These are phyloP conservation scores for Amaranthus palmeri DNA, from an alignment of 148 eudicot species.

Conservation along the genomic window DNA sequence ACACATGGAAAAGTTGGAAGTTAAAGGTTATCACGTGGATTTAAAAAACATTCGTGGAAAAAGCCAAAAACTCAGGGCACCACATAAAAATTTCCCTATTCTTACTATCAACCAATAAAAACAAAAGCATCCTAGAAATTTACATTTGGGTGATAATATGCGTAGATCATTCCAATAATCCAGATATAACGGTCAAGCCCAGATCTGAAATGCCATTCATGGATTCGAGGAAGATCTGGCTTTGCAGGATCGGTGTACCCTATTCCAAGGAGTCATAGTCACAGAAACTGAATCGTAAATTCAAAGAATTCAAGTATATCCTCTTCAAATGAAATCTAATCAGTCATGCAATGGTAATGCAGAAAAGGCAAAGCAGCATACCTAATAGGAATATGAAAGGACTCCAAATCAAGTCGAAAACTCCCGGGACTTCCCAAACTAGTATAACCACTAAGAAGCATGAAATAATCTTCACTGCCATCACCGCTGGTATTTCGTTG, in stretches of 20 bases:
- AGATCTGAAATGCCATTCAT: slow-evolving; percentile 98
- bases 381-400: slow-evolving; percentile 75
- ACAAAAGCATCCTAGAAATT: slow-evolving; percentile 20
- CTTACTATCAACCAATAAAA: background rate
- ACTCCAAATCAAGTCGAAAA: slow-evolving; percentile 74
- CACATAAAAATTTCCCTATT: too few species aligned
- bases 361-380: slow-evolving; percentile 25
- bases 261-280: slow-evolving; percentile 20
- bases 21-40: too few species aligned
- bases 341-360: background rate
- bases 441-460: slow-evolving; percentile 78
- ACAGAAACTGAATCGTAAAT: slow-evolving; percentile 1
- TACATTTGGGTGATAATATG: slow-evolving; percentile 89
- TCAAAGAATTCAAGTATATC: background rate
- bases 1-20: too few species aligned
- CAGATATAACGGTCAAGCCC: slow-evolving; percentile 98
- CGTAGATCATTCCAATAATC: slow-evolving; percentile 96
- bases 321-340: background rate
- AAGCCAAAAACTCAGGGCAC: too few species aligned
- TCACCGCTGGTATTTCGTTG: slow-evolving; percentile 81
- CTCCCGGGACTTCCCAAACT: slow-evolving; percentile 92
- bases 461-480: slow-evolving; percentile 56
- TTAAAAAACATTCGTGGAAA: too few species aligned
- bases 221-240: slow-evolving; percentile 80
- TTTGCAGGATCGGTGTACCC: slow-evolving; percentile 93